Evolutionary conservation across 129 eudicot genomes (phyloP), one percentile per base, ranked within the genome.

Genomic region (Flaveria trinervia): DNA sequence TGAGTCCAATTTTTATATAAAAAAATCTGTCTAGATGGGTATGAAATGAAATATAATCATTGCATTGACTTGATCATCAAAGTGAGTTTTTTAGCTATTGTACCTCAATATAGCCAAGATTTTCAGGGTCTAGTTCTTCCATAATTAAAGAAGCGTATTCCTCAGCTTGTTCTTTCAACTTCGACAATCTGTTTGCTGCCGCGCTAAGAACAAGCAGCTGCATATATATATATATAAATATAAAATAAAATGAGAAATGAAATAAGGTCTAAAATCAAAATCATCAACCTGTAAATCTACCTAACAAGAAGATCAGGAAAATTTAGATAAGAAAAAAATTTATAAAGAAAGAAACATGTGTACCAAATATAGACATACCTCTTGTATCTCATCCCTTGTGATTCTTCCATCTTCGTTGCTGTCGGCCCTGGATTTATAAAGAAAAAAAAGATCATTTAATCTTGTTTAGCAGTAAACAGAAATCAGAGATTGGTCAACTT

Each of bases 111-210:
- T 95, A 92, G 54, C 97, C 96, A 67, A 89, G 89, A 62, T 76
- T 79, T 55, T 95, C 97, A 2, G 97, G 97, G 87, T 95, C 99
- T 64, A 95, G 65, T 76, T 95, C 99, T 79, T 95, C 99, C 99
- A 95, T 95, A 49, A 95, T 95, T 76, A 95, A 77, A 49, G 91
- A 85, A 56, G 99, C 96, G 15, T 95, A 95, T 77, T 92, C 99
- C 74, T 85, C 88, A 1, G 97, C 99, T 73, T 88, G 89, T 46
- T 92, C 99, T 77, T 95, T 95, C 80, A 95, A 64, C 67, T 86
- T 83, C 43, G 88, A 82, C 76, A 95, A 79, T 80, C 91, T 89
- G 72, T 95, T 95, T 77, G 99, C 97, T 22, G 99, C 89, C 2
- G 99, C 99, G 79, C 99, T 95, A 49, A 95, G 86, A 89, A 88